Evolutionary conservation across 2,329 filamentous ascomycete genomes (phyloP).

Genomic region (Dryadomyces quercivorus): DNA sequence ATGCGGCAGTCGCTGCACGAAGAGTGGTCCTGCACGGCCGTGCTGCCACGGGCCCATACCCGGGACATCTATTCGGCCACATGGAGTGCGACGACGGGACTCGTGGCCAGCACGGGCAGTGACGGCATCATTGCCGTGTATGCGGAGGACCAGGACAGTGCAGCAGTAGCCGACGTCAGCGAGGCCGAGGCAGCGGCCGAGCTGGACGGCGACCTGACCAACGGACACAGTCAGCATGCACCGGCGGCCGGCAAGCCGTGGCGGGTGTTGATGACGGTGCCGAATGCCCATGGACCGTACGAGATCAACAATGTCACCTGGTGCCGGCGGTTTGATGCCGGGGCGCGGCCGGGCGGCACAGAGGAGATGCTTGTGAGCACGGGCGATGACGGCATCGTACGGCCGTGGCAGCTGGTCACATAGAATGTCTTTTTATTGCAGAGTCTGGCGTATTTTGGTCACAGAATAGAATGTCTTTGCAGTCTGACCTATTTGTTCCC

Average conservation of each 20-base stretch:
- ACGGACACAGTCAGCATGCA: conserved; percentile 14
- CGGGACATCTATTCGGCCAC: conserved; percentile 72
- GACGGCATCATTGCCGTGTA: conserved; percentile 77
- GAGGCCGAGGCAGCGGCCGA: conserved; percentile 7
- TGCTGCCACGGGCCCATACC: conserved; percentile 65
- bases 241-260: conserved; percentile 34
- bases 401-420: conserved; percentile 54
- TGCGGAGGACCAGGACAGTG: conserved; percentile 1
- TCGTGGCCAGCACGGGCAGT: conserved; percentile 78
- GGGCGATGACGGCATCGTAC: conserved; percentile 81
- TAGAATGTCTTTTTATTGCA: no score
- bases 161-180: neutral
- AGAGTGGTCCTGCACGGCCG: conserved; percentile 66
- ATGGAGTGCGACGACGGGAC: conserved; percentile 69
- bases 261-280: conserved; percentile 55
- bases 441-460: no score
- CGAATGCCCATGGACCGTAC: conserved; percentile 77
- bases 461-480: no score
- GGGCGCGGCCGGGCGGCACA: conserved; percentile 34
- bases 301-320: conserved; percentile 89
- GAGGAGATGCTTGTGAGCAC: conserved; percentile 87
- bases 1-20: conserved; percentile 71
- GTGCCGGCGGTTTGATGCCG: conserved; percentile 66
- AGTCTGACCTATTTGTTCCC: no score
- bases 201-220: conserved; percentile 10